Evolutionary conservation across 2,329 filamentous ascomycete genomes (phyloP).

Genomic region (Colletotrichum filicis): DNA sequence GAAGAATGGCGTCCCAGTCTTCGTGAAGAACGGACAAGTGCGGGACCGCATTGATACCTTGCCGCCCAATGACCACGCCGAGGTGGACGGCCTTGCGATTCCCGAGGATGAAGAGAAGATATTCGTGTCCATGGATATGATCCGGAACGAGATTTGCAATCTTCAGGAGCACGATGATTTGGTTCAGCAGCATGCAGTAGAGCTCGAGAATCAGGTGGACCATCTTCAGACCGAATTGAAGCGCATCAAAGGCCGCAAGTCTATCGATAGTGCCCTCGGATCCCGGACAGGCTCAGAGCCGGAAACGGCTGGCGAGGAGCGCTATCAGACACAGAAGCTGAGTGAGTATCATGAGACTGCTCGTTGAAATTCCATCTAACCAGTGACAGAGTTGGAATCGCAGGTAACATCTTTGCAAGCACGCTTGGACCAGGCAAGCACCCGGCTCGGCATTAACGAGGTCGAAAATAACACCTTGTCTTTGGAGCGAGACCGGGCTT

Average conservation of each 20-base stretch:
- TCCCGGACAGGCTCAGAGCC: conserved; percentile 52
- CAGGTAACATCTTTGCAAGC: conserved; percentile 69
- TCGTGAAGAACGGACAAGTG: conserved; percentile 64
- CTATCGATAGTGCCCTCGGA: conserved; percentile 49
- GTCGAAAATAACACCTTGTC: conserved; percentile 71
- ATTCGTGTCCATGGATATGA: conserved; percentile 71
- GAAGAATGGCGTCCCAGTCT: conserved; percentile 65
- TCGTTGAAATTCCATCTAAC: conserved; percentile 2
- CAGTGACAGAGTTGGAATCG: conserved; percentile 62
- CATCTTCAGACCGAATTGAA: conserved; percentile 61
- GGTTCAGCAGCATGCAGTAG: conserved; percentile 64
- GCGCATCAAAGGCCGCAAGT: conserved; percentile 53
- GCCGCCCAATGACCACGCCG: conserved; percentile 54
- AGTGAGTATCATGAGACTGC: conserved; percentile 56
- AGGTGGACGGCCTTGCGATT: conserved; percentile 61
- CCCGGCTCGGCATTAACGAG: conserved; percentile 70
- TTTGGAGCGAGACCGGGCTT: conserved; percentile 73
- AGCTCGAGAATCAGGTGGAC: conserved; percentile 62
- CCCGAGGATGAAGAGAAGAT: conserved; percentile 67
- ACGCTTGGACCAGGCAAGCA: conserved; percentile 70
- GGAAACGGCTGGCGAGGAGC: conserved; percentile 54
- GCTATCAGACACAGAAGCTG: conserved; percentile 63
- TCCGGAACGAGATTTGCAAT: conserved; percentile 66
- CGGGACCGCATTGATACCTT: conserved; percentile 53
- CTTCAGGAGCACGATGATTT: conserved; percentile 67